Conservation (phyloP, 2,329 filamentous ascomycete genomes). For the Diplocarpon rosae region DNA sequence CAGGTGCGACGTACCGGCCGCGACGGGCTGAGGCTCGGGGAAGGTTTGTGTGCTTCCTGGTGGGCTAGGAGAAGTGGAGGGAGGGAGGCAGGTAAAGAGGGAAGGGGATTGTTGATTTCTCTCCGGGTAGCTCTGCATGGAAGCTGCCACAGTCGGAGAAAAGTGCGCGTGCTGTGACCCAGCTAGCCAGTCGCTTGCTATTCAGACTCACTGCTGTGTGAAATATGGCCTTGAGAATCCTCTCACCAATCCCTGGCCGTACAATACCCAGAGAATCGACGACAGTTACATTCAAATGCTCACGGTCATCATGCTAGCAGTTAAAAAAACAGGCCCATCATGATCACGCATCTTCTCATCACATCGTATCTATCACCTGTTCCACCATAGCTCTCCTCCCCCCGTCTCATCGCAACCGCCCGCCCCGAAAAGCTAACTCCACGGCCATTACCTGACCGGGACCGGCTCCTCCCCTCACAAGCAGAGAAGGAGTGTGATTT, state of each 20-base stretch:
- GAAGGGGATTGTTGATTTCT: no score
- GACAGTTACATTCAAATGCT: background rate
- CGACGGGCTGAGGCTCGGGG: no score
- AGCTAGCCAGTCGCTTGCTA: no score
- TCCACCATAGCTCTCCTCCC: background rate
- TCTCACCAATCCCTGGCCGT: no score
- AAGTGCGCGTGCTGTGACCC: no score
- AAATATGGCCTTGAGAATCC: background rate
- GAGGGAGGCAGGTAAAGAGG: no score
- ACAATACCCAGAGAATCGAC: background rate
- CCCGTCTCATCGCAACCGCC: background rate
- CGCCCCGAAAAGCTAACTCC: background rate
- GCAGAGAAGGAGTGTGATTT: slow-evolving; percentile 2
- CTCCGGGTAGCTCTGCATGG: no score
- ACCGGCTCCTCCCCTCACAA: background rate
- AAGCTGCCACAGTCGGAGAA: no score
- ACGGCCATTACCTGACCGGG: background rate
- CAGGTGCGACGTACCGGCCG: no score
- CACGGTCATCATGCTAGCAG: background rate
- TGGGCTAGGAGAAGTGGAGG: no score
- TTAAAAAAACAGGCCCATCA: background rate
- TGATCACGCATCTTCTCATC: background rate
- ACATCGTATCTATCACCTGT: background rate
- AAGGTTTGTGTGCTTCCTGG: no score
- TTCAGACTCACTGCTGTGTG: no score